Conservation (phyloP, 2,329 filamentous ascomycete species). For the Exophiala dermatitidis region DNA sequence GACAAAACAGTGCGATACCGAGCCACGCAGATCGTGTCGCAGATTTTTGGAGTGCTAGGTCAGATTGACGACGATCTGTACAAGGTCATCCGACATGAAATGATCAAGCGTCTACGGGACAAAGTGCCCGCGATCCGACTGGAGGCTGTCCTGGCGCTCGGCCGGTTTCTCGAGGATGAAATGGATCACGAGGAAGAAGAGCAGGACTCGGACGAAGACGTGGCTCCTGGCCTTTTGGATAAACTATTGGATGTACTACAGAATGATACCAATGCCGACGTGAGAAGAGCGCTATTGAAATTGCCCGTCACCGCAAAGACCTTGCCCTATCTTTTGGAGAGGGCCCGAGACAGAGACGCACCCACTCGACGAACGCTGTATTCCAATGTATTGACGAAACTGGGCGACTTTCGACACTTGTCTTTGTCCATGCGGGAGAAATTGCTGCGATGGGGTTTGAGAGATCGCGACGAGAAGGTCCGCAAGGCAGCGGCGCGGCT, state of each 20-base stretch:
- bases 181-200: conserved; percentile 52
- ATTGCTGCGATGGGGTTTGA: conserved; percentile 84
- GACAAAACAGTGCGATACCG: conserved; percentile 90
- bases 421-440: conserved; percentile 94
- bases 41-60: conserved; percentile 87
- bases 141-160: conserved; percentile 86
- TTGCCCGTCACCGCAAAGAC: conserved; percentile 78
- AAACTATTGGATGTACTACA: conserved; percentile 83
- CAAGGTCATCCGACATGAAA: conserved; percentile 66
- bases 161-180: conserved; percentile 71
- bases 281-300: conserved; percentile 81
- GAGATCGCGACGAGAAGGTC: conserved; percentile 89
- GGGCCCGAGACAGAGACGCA: conserved; percentile 81
- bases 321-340: conserved; percentile 78
- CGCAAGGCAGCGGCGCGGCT: conserved; percentile 82
- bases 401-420: conserved; percentile 90
- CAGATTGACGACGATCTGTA: conserved; percentile 90
- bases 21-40: conserved; percentile 79
- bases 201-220: conserved; percentile 52
- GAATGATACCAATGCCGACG: conserved; percentile 90
- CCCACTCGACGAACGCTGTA: conserved; percentile 80
- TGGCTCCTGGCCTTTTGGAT: conserved; percentile 63
- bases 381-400: conserved; percentile 71
- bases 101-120: conserved; percentile 81
- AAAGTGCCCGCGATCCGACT: conserved; percentile 89